phyloP scores from a whole-genome alignment of 164 flowering plant species.

The Nymphaea colorata region DNA sequence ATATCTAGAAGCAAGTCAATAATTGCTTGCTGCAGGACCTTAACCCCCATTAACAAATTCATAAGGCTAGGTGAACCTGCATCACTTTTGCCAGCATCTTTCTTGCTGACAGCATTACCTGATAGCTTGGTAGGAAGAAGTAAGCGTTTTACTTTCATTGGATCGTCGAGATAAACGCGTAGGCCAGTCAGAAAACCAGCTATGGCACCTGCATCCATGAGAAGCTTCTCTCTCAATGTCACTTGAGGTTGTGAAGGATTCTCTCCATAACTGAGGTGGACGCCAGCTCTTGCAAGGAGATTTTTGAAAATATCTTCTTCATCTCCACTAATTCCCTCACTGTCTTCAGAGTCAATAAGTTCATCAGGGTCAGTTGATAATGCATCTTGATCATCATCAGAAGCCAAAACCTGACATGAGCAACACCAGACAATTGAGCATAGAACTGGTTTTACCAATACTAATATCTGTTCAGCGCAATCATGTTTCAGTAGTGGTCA shows the following conservation, averaged over 20 bases:
- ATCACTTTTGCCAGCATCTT: conserved; percentile 36
- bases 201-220: conserved; percentile 94
- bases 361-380: conserved; percentile 97
- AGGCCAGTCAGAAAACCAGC: conserved; percentile 94
- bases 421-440: neutral
- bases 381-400: conserved; percentile 97
- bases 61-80: conserved; percentile 90
- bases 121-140: conserved; percentile 95
- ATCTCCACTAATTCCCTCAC: conserved; percentile 95
- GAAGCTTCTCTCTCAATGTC: conserved; percentile 83
- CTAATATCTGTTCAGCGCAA: too few relatives aligned
- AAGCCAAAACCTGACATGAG: conserved; percentile 71
- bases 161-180: conserved; percentile 98
- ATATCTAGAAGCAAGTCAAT: conserved; percentile 91
- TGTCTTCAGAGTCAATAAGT: conserved; percentile 91
- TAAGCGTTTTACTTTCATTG: conserved; percentile 90
- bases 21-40: conserved; percentile 96
- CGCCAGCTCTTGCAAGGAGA: conserved; percentile 90
- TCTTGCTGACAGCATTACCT: conserved; percentile 57
- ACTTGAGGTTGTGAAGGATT: conserved; percentile 96
- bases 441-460: too few relatives aligned
- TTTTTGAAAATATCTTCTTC: conserved; percentile 95
- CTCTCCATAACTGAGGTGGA: conserved; percentile 91
- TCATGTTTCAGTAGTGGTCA: too few relatives aligned
- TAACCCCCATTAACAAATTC: conserved; percentile 98